Conservation (phyloP, 441 rosid genomes). For the Corymbia citriodora region DNA sequence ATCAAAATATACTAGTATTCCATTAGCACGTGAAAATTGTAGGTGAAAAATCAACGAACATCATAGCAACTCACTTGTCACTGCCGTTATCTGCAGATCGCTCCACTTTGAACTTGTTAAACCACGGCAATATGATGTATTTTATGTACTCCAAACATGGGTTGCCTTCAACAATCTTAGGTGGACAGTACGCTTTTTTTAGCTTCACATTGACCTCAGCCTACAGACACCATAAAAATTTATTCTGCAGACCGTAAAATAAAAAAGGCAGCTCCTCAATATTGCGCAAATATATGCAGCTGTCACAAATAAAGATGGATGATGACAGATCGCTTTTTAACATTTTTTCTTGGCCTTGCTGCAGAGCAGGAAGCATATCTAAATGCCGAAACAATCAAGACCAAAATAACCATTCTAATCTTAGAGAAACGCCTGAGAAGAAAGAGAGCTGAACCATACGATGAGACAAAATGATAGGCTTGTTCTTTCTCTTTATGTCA, state of each 20-base stretch:
- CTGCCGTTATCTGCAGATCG: constrained; percentile 57
- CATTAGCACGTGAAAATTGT: background rate
- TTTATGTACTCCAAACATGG: no score
- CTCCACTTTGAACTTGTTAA: constrained; percentile 67
- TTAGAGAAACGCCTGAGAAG: background rate
- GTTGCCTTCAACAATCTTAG: no score
- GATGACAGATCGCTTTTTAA: constrained; percentile 86
- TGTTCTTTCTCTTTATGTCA: constrained; percentile 74
- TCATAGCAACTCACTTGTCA: constrained; percentile 47
- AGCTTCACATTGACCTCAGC: no score
- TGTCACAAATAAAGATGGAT: constrained; percentile 38
- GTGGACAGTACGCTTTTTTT: no score
- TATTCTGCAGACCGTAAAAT: no score
- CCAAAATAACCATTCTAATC: background rate
- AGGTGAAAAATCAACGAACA: background rate
- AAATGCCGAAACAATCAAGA: constrained; percentile 16
- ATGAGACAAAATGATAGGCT: constrained; percentile 84
- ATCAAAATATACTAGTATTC: background rate
- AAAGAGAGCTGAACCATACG: constrained; percentile 28
- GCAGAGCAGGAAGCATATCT: constrained; percentile 94
- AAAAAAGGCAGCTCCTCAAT: no score
- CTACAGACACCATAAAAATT: no score
- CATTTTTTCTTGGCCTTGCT: constrained; percentile 79
- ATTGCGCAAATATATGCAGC: no score
- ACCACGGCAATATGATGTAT: constrained; percentile 67